Evolutionary conservation across 2,329 filamentous ascomycete species (phyloP).

Genomic region (Fusarium tanahbumbuense): DNA sequence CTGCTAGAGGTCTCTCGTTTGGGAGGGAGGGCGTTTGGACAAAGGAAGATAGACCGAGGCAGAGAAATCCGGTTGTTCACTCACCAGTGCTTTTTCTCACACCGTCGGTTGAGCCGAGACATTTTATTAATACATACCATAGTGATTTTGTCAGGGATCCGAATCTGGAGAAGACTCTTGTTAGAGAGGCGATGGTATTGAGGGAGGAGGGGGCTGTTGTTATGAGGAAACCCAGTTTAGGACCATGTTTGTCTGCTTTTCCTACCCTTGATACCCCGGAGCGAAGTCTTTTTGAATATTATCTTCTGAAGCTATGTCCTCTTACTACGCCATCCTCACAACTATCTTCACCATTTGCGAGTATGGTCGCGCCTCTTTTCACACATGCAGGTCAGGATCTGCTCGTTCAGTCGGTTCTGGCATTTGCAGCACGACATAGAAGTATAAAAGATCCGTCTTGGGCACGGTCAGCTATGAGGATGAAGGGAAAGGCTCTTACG

Average conservation of each 20-base stretch:
- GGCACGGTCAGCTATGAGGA: conserved; percentile 29
- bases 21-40: conserved; percentile 48
- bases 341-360: conserved; percentile 34
- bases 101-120: conserved; percentile 14
- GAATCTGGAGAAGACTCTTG: conserved; percentile 27
- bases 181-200: conserved; percentile 21
- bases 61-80: not conserved
- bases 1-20: conserved; percentile 44
- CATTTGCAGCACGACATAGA: conserved; percentile 39
- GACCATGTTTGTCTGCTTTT: conserved; percentile 22
- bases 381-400: conserved; percentile 33
- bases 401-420: conserved; percentile 36
- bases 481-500: conserved; percentile 34
- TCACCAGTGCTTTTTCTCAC: not conserved
- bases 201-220: conserved; percentile 12
- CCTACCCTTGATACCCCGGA: conserved; percentile 22
- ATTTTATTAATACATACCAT: conserved; percentile 40
- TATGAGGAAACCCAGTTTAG: not conserved
- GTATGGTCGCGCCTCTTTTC: conserved; percentile 38
- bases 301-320: conserved; percentile 37
- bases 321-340: conserved; percentile 38
- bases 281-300: conserved; percentile 38
- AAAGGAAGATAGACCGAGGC: conserved; percentile 23
- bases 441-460: conserved; percentile 34
- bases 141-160: conserved; percentile 30